Conservation (phyloP, 192 early-diverging fungal species). For the Coemansia javaensis region DNA sequence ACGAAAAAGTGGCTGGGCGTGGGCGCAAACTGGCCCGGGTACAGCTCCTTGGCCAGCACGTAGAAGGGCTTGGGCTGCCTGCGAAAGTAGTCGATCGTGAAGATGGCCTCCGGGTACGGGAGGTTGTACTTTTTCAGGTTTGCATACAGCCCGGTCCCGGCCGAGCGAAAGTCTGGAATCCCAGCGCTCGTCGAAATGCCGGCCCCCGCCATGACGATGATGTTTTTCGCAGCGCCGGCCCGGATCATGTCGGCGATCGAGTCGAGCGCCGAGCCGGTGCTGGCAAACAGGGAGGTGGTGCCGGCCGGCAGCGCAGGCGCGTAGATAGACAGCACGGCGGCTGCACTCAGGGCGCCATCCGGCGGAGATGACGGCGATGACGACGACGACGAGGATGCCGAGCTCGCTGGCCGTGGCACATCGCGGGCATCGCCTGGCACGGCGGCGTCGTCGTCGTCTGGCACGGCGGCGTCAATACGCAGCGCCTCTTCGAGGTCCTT, state of each 20-base stretch:
- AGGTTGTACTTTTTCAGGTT: constrained; percentile 85
- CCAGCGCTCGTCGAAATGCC: constrained; percentile 69
- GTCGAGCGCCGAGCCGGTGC: constrained; percentile 18
- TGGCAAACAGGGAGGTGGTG: constrained; percentile 10
- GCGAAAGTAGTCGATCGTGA: constrained; percentile 86
- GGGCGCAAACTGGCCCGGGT: constrained; percentile 72
- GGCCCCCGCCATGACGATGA: constrained; percentile 90
- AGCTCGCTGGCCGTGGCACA: background rate
- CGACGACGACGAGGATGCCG: background rate
- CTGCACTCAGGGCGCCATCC: constrained; percentile 6
- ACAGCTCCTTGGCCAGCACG: constrained; percentile 83
- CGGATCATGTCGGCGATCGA: constrained; percentile 21
- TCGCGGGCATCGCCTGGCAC: background rate
- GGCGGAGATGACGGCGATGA: background rate
- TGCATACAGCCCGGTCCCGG: constrained; percentile 88
- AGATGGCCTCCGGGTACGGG: constrained; percentile 93
- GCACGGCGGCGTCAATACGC: no score
- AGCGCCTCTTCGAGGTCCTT: constrained; percentile 21
- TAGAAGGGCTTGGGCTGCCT: constrained; percentile 85
- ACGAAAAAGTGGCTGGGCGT: constrained; percentile 88
- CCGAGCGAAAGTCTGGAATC: constrained; percentile 93
- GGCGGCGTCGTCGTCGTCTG: constrained; percentile 2
- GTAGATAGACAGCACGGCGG: no score
- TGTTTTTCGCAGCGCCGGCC: constrained; percentile 29
- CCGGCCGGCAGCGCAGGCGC: constrained; percentile 9